Conservation (phyloP, 1,284 basidiomycete species). For the Pseudozyma sp. region DNA sequence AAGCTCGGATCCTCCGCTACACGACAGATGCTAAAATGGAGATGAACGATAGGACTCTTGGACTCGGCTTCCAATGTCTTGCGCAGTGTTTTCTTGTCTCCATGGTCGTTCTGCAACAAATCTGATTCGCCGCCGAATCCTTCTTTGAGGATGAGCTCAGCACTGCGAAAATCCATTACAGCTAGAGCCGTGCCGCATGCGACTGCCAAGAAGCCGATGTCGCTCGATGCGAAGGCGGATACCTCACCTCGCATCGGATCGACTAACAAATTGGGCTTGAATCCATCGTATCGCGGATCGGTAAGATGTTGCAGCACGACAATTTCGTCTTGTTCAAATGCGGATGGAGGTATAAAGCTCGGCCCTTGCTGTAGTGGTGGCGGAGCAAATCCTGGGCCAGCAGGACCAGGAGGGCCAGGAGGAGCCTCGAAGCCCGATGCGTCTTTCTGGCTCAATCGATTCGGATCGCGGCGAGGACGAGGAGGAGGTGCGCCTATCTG, state of each 20-base stretch:
- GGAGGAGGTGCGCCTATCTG: constrained; percentile 21
- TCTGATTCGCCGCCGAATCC: constrained; percentile 51
- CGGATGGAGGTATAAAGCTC: neutral
- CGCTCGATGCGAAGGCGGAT: constrained; percentile 45
- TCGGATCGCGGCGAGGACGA: constrained; percentile 51
- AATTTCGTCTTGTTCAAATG: constrained; percentile 29
- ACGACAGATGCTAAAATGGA: constrained; percentile 57
- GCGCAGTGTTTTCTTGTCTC: constrained; percentile 25
- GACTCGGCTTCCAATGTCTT: constrained; percentile 56
- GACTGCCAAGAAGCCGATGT: constrained; percentile 62
- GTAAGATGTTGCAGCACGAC: constrained; percentile 42
- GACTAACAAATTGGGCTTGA: constrained; percentile 62
- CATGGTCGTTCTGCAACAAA: constrained; percentile 11
- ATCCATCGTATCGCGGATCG: constrained; percentile 49
- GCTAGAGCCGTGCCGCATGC: constrained; percentile 61
- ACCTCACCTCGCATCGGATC: constrained; percentile 57
- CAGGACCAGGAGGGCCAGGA: neutral
- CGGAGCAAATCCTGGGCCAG: neutral
- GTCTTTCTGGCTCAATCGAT: constrained; percentile 20
- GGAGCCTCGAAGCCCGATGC: neutral
- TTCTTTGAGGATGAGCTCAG: constrained; percentile 61
- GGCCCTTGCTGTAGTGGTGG: no score
- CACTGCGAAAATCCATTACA: constrained; percentile 57
- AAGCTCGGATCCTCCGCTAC: constrained; percentile 50
- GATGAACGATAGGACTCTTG: constrained; percentile 46